These are phyloP conservation scores for Pulchroboletus neoregius DNA, from an alignment of 1,284 basidiomycete species.

Conservation along the genomic window DNA sequence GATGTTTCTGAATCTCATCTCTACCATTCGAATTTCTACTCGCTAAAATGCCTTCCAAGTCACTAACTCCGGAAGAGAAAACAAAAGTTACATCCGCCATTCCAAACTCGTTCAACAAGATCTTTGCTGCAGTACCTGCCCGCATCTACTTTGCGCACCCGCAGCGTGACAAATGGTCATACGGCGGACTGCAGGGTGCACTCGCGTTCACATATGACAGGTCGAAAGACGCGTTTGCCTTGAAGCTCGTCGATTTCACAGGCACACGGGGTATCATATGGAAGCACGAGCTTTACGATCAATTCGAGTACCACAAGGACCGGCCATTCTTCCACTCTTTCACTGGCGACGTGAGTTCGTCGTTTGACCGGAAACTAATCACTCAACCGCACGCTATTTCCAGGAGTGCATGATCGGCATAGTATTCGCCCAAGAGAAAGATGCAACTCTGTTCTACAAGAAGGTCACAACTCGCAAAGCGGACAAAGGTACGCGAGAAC, in stretches of 20 bases:
- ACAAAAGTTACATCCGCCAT: conserved; percentile 67
- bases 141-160: conserved; percentile 87
- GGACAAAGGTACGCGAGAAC: conserved; percentile 44
- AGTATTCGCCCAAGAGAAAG: conserved; percentile 85
- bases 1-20: conserved; percentile 5
- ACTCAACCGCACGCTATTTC: neutral
- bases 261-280: conserved; percentile 88
- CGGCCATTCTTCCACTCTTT: conserved; percentile 94
- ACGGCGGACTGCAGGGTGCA: conserved; percentile 82
- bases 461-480: conserved; percentile 77
- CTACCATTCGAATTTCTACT: no score
- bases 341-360: conserved; percentile 76
- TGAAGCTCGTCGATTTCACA: conserved; percentile 78
- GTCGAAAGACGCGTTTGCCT: conserved; percentile 53
- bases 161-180: conserved; percentile 74
- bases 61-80: conserved; percentile 73
- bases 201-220: conserved; percentile 70
- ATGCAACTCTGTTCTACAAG: conserved; percentile 87
- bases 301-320: conserved; percentile 83
- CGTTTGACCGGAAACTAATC: neutral
- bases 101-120: conserved; percentile 60
- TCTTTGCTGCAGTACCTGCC: conserved; percentile 72
- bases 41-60: conserved; percentile 61
- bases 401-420: conserved; percentile 88
- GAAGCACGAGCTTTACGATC: conserved; percentile 90